Conservation (phyloP, 148 eudicot species). For the Rhododendron griersonianum region DNA sequence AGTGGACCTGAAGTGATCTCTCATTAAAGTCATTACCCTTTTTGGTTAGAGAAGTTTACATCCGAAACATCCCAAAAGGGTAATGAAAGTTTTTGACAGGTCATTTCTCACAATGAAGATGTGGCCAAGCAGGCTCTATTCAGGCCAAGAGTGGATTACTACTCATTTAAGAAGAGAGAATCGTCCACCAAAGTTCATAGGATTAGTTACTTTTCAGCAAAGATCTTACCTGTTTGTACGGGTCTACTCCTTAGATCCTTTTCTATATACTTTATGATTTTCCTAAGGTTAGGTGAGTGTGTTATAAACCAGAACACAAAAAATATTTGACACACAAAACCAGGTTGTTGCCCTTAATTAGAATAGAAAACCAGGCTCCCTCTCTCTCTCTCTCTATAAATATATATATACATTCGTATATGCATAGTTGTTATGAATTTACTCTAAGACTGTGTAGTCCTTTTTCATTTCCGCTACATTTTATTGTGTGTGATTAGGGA, state of each 20-base stretch:
- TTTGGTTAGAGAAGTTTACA: not conserved
- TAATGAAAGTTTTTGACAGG: not conserved
- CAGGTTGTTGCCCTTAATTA: not conserved
- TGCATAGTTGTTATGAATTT: not conserved
- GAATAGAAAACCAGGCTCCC: not conserved
- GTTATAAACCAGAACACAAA: not conserved
- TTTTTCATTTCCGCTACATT: not conserved
- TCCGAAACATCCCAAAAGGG: not conserved
- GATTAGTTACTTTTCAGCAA: not conserved
- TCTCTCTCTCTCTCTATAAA: too few species aligned
- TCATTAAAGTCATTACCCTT: not conserved
- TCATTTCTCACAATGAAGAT: not conserved
- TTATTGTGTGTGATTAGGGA: not conserved
- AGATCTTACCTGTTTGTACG: not conserved
- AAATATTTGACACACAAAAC: not conserved
- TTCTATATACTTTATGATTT: not conserved
- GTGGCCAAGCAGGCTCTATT: not conserved
- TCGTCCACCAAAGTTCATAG: not conserved
- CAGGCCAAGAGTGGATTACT: not conserved
- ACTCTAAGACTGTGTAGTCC: not conserved
- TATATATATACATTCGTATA: not conserved
- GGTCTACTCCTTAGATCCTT: not conserved
- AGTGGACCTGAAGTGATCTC: not conserved
- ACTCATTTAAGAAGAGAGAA: not conserved
- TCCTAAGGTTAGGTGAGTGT: not conserved